Conservation (phyloP, 768 basidiomycete species). For the Melanogaster broomeanus region DNA sequence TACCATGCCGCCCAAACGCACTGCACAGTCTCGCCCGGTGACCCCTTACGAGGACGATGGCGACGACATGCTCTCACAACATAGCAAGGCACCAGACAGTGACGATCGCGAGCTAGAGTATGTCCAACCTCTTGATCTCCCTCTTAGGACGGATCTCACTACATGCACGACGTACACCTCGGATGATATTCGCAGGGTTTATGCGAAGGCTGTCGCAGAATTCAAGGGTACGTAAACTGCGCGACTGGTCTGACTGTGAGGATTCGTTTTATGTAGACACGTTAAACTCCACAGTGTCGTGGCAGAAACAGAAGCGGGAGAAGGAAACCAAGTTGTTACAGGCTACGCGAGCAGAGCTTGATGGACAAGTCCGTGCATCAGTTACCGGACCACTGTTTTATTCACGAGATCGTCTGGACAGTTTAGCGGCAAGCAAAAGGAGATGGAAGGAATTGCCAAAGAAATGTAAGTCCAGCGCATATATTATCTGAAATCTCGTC, state of each 20-base stretch:
- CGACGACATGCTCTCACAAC: conserved; percentile 15
- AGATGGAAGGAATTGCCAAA: conserved; percentile 18
- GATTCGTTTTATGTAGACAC: not conserved
- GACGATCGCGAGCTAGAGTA: conserved; percentile 32
- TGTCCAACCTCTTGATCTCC: not conserved
- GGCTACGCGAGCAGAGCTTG: conserved; percentile 22
- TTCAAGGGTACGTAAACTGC: conserved; percentile 28
- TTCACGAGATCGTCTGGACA: conserved; percentile 5
- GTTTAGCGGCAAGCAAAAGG: conserved; percentile 20
- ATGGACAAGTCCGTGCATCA: conserved; percentile 21
- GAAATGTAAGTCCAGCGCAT: conserved; percentile 25
- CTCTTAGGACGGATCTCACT: not conserved
- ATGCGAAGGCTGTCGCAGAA: conserved; percentile 31
- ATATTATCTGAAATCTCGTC: conserved; percentile 3
- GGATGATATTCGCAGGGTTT: conserved; percentile 13
- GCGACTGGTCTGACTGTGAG: not conserved
- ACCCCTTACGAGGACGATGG: conserved; percentile 12
- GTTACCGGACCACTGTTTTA: not conserved
- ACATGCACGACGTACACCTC: not conserved
- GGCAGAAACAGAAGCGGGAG: conserved; percentile 32
- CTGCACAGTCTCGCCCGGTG: conserved; percentile 9
- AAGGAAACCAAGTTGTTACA: conserved; percentile 26
- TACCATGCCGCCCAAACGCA: conserved; percentile 15
- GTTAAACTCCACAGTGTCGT: conserved; percentile 23
- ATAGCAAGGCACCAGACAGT: conserved; percentile 18